Base-by-base conservation (phyloP, 1,139 yeast genomes). In the Magnusiomyces sp. region DNA sequence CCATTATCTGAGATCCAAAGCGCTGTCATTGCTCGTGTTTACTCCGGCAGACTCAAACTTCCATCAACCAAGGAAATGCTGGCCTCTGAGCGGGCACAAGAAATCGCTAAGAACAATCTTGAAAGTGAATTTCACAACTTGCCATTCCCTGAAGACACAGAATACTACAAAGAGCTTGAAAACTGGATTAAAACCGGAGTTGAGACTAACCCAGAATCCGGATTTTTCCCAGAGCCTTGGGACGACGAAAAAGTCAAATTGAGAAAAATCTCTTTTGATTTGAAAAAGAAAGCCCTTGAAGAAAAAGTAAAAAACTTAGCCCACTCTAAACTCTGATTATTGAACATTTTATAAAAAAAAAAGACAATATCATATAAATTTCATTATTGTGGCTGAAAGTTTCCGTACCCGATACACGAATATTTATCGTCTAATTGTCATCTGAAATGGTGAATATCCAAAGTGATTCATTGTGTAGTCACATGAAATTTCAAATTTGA, bases 1-100 rank as follows among this genome's bases (percentile, higher is more conserved):
- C 76, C 83, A 45, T 60, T 75, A 2, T 72, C 82, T 1, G 87
- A 82, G 59, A 64, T 77, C 11, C 86, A 81, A 58, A 82, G 77
- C 1, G 71, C 77, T 4, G 71, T 77, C 58, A 65, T 80, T 37
- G 76, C 80, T 11, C 72, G 83, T 55, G 73, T 80, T 3, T 80
- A 79, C 70, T 64, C 73, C 2, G 76, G 77, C 1, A 66, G 74
- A 38, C 60, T 79, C 11, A 44, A 56, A 9, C 61, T 80, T 3
- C 83, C 85, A 0, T 40, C 69, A 0, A 54, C 63, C 5, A 68
- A 66, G 40, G 72, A 67, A n/a, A 72, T 74, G 74, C 55, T 59
- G 49, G 54, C 58, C 31, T 69, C 68, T 60, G 80, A 78, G 56
- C 52, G 51, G n/a, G 29, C 16, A 29, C 27, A 73, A 48, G 56